A percentile compares a stretch with the other conserved stretches of the same genome.
phyloP scores from a whole-genome alignment of 2,329 filamentous ascomycete genomes.

The Trichoderma harzianum region DNA sequence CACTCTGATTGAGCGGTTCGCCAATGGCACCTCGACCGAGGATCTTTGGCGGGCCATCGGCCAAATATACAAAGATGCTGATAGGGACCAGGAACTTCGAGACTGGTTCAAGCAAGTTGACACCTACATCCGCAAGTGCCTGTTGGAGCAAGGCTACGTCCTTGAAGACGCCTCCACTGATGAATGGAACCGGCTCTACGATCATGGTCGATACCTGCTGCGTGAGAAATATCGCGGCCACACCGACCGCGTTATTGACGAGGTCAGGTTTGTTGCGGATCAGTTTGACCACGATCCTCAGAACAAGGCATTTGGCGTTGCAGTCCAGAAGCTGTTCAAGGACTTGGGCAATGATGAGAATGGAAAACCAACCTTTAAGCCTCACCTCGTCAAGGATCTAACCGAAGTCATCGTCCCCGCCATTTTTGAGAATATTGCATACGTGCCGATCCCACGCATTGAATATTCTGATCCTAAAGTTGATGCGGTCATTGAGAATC shows the following conservation, averaged over 20 bases:
- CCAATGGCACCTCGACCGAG: conserved; percentile 86
- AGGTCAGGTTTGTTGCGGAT: conserved; percentile 82
- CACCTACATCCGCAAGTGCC: conserved; percentile 72
- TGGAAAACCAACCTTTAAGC: conserved; percentile 88
- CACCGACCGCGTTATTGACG: conserved; percentile 81
- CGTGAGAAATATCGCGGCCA: conserved; percentile 84
- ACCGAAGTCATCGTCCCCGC: conserved; percentile 81
- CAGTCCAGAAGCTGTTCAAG: conserved; percentile 79
- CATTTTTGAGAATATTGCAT: conserved; percentile 79
- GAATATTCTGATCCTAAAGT: conserved; percentile 83
- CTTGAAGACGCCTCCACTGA: conserved; percentile 74
- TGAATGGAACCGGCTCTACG: conserved; percentile 82
- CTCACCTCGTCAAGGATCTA: conserved; percentile 84
- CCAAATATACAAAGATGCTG: conserved; percentile 80
- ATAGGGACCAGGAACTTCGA: conserved; percentile 80
- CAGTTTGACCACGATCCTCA: conserved; percentile 87
- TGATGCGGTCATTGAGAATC: conserved; percentile 88
- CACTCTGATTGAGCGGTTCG: conserved; percentile 89
- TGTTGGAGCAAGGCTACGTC: conserved; percentile 88
- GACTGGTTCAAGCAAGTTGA: conserved; percentile 83
- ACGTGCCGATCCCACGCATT: conserved; percentile 89
- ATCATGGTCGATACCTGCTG: conserved; percentile 80
- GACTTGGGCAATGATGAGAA: conserved; percentile 82
- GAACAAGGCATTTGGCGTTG: conserved; percentile 75
- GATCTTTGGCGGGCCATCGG: conserved; percentile 84